Percentiles rank a stretch among this genome's conserved stretches.
Evolutionary conservation across 208 protist species (phyloP).

Genomic region (Trypanosomatidae sp.): DNA sequence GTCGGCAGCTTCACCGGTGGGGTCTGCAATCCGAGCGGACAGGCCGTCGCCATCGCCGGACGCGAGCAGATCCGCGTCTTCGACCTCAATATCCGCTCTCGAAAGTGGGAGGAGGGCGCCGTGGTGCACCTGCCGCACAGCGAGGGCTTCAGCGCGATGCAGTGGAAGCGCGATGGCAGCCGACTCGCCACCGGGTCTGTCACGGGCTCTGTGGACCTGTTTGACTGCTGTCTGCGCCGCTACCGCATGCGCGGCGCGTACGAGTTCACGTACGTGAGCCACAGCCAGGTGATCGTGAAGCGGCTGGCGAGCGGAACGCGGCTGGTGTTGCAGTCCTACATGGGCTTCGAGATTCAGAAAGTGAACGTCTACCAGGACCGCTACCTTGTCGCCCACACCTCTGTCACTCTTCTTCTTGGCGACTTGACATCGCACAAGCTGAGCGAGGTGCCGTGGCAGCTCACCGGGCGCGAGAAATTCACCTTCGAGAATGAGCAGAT

Average conservation of each 20-base stretch:
- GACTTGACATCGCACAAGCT: constrained; percentile 95
- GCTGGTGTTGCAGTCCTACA: constrained; percentile 94
- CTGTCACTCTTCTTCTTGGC: constrained; percentile 95
- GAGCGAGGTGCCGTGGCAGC: constrained; percentile 93
- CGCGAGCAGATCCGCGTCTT: constrained; percentile 93
- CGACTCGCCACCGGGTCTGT: constrained; percentile 91
- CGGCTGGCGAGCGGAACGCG: constrained; percentile 86
- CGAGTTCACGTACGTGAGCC: constrained; percentile 97
- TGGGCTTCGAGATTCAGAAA: constrained; percentile 95
- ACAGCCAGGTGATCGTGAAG: constrained; percentile 97
- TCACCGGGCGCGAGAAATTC: constrained; percentile 93
- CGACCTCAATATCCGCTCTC: constrained; percentile 89
- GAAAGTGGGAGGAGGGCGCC: constrained; percentile 93
- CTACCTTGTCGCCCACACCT: constrained; percentile 96
- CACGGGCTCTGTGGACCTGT: constrained; percentile 95
- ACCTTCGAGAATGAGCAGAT: constrained; percentile 96
- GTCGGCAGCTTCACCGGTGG: constrained; percentile 93
- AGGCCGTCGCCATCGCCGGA: constrained; percentile 89
- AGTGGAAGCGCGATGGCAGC: constrained; percentile 96
- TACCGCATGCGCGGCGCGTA: constrained; percentile 95
- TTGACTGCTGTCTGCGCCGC: constrained; percentile 95
- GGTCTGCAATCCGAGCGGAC: constrained; percentile 93
- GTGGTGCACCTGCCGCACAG: constrained; percentile 86
- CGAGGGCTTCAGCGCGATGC: constrained; percentile 88
- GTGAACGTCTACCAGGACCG: constrained; percentile 97